Conservation (phyloP, 495 filamentous ascomycete species). For the Podospora pseudoanserina region DNA sequence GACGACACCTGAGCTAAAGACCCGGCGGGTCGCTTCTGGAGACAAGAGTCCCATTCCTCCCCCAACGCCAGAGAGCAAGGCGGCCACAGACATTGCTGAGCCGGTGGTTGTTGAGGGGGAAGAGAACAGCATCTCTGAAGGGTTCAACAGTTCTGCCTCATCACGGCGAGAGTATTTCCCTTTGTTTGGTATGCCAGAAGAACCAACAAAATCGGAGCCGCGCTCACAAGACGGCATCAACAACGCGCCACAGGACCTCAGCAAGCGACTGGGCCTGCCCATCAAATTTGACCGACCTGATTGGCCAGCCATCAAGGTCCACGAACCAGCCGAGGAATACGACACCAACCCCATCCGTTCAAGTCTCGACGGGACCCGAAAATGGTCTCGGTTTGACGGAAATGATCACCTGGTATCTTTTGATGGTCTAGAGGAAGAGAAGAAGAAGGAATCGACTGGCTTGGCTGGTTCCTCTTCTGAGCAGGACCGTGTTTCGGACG, state of each 20-base stretch:
- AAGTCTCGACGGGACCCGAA: neutral
- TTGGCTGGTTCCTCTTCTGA: neutral
- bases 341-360: neutral
- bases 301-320: constrained; percentile 23
- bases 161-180: neutral
- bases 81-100: neutral
- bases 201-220: neutral
- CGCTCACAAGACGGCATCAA: neutral
- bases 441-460: neutral
- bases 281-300: constrained; percentile 6
- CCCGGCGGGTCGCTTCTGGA: neutral
- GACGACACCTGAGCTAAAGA: constrained; percentile 6
- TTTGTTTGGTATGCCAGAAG: neutral
- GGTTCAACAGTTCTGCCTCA: neutral
- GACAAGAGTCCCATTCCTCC: neutral
- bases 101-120: neutral
- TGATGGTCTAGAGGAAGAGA: neutral
- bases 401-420: neutral
- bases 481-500: neutral
- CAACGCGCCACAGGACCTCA: neutral
- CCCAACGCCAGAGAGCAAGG: neutral
- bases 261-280: neutral
- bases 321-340: constrained; percentile 17
- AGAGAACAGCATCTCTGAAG: neutral
- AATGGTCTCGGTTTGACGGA: neutral